Conservation (phyloP, 805 yeast genomes). For the Saturnispora hagleri region DNA sequence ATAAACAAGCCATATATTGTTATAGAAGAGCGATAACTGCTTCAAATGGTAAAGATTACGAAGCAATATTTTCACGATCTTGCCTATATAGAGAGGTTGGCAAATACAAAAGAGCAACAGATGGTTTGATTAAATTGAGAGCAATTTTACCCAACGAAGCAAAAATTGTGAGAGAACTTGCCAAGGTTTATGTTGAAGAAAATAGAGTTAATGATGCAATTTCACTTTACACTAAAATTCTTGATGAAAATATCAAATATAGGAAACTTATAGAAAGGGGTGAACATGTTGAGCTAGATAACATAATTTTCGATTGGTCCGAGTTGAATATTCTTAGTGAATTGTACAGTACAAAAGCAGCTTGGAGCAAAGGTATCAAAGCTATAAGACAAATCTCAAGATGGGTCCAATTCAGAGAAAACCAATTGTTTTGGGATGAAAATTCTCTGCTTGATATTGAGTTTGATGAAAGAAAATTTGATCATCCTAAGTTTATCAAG, state of each 20-base stretch:
- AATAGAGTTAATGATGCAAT: constrained; percentile 67
- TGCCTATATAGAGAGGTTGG: constrained; percentile 56
- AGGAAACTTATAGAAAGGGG: constrained; percentile 24
- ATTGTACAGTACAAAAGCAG: constrained; percentile 58
- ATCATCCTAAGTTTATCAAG: constrained; percentile 35
- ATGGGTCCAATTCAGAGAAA: constrained; percentile 68
- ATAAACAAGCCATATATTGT: constrained; percentile 72
- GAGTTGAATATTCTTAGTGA: constrained; percentile 80
- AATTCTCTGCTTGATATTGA: constrained; percentile 57
- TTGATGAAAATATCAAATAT: constrained; percentile 46
- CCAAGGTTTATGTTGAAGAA: constrained; percentile 42
- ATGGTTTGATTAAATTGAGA: constrained; percentile 56
- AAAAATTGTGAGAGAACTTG: constrained; percentile 51
- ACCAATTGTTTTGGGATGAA: constrained; percentile 61
- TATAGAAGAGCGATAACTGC: constrained; percentile 54
- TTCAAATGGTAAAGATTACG: constrained; percentile 37
- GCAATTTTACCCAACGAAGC: constrained; percentile 50
- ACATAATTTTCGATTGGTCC: constrained; percentile 73
- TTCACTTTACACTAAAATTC: constrained; percentile 52
- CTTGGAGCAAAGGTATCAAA: constrained; percentile 54
- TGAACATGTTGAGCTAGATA: constrained; percentile 19
- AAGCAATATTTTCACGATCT: constrained; percentile 55
- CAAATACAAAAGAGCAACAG: constrained; percentile 62
- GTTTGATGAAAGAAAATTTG: constrained; percentile 63
- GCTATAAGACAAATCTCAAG: constrained; percentile 64